Conservation (phyloP, 306 rosid genomes). For the Abrus pulchellus region DNA sequence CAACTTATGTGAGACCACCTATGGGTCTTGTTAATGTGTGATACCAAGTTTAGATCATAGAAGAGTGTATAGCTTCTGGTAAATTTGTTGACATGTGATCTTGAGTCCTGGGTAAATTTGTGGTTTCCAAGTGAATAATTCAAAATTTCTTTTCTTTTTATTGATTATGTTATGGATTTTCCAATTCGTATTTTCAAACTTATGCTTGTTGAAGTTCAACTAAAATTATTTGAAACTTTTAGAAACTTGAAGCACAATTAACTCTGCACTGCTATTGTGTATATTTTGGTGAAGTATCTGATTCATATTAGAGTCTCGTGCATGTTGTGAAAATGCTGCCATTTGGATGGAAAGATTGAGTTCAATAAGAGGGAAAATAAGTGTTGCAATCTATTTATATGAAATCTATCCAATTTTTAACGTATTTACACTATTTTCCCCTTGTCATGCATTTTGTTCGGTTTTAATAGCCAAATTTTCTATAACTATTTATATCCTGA, state of each 20-base stretch:
- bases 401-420: not conserved
- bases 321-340: not conserved
- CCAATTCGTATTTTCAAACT: not conserved
- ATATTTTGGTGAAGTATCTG: not conserved
- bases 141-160: not conserved
- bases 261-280: not conserved
- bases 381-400: constrained; percentile 14
- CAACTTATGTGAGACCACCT: constrained; percentile 1
- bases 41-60: not conserved
- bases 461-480: constrained; percentile 13
- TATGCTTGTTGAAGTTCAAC: not conserved
- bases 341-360: not conserved
- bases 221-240: not conserved
- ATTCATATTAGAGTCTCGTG: not conserved
- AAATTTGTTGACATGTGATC: not conserved
- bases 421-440: constrained; percentile 18
- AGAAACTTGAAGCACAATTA: not conserved
- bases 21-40: constrained; percentile 26
- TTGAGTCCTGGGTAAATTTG: constrained; percentile 9
- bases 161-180: not conserved
- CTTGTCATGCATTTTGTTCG: constrained; percentile 4
- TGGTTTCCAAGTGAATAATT: constrained; percentile 3
- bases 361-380: not conserved
- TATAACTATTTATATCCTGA: constrained; percentile 12
- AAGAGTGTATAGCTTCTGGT: constrained; percentile 14